Conservation (phyloP, 1,284 basidiomycete genomes). For the Meira miltonrushii region DNA sequence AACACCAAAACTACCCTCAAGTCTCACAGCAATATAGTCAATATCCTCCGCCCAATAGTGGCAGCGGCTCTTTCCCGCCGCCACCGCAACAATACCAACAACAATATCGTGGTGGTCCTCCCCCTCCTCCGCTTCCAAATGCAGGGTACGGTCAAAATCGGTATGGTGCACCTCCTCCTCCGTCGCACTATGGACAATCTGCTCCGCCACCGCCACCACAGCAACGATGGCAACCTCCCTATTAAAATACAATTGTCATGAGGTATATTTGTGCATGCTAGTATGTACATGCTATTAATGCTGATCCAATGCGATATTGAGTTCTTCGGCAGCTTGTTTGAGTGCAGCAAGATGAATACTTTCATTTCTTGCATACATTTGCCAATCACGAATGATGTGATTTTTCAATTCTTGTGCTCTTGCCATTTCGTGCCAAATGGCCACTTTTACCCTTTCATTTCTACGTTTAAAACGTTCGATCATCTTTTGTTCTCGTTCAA, state of each 20-base stretch:
- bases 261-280: not conserved
- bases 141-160: too few relatives aligned
- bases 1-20: not conserved
- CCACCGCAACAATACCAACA: conserved; percentile 3
- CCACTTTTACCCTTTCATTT: conserved; percentile 3
- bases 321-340: conserved; percentile 6
- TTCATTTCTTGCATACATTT: conserved; percentile 5
- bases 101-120: conserved; percentile 2
- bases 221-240: not conserved
- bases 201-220: not conserved
- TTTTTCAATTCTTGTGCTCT: conserved; percentile 4
- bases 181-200: too few relatives aligned
- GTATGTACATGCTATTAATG: not conserved
- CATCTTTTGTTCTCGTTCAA: conserved; percentile 4
- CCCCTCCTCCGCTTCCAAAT: not conserved
- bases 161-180: too few relatives aligned
- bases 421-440: conserved; percentile 8
- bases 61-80: not conserved
- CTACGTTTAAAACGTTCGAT: conserved; percentile 1
- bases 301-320: not conserved
- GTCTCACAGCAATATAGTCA: not conserved
- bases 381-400: conserved; percentile 3
- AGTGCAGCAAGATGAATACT: not conserved
- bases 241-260: not conserved
- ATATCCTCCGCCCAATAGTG: not conserved